Conservation (phyloP, 1,284 basidiomycete species). For the Sanghuangporus baumii region DNA sequence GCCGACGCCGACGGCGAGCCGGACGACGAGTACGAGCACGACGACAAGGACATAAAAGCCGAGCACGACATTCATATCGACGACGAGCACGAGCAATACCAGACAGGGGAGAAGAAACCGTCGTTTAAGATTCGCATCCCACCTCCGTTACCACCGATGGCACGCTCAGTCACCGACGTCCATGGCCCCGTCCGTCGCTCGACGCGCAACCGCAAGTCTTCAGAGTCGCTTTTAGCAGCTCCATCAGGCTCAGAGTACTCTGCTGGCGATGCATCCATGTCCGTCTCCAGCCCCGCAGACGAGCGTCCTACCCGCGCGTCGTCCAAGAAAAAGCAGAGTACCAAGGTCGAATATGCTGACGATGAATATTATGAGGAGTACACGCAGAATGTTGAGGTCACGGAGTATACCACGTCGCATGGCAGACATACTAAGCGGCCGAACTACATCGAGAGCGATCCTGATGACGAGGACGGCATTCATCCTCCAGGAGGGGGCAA, state of each 20-base stretch:
- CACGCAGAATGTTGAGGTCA: conserved; percentile 26
- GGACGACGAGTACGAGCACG: conserved; percentile 29
- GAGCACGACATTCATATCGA: conserved; percentile 22
- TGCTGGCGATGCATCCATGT: conserved; percentile 13
- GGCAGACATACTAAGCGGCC: conserved; percentile 6
- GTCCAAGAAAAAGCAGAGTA: conserved; percentile 18
- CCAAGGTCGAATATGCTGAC: conserved; percentile 35
- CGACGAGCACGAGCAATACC: conserved; percentile 2
- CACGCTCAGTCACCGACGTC: conserved; percentile 14
- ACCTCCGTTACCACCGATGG: conserved; percentile 6
- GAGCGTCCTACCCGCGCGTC: conserved; percentile 4
- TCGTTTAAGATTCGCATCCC: conserved; percentile 11
- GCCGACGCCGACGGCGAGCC: conserved; percentile 26
- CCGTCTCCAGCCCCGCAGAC: conserved; percentile 6
- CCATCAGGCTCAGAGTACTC: conserved; percentile 21
- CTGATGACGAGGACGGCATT: conserved; percentile 2
- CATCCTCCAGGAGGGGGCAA: neutral
- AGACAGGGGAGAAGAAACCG: neutral
- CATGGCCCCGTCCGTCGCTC: conserved; percentile 14
- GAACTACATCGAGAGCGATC: conserved; percentile 14
- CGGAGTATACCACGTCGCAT: conserved; percentile 21
- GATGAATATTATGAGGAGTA: conserved; percentile 39
- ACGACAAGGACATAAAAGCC: conserved; percentile 20
- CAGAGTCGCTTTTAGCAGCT: conserved; percentile 15
- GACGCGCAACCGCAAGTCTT: conserved; percentile 34